Base-by-base conservation (phyloP, 129 eudicot genomes). In the Helichrysum umbraculigerum region DNA sequence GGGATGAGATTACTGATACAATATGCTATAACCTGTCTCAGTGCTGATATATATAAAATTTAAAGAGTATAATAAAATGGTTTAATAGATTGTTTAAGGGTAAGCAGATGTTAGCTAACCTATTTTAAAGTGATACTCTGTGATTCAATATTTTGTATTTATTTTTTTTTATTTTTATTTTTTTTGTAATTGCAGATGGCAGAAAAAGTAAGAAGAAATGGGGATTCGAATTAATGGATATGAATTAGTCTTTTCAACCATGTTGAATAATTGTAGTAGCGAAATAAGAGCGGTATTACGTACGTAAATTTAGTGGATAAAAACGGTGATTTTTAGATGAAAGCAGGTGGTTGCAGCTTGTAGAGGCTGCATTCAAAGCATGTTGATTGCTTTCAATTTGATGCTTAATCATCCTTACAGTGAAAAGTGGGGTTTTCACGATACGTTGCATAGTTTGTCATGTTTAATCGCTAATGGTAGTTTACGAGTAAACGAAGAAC, bases 341-440 rank as follows among this genome's bases (percentile, higher is more conserved):
- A 80, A 84, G 77, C 81, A 64, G 75, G 75, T 78, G 74, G 78
- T 85, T 87, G 98, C 98, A 88, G 98, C 98, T 90, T 80, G 70
- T 93, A 84, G 90, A 85, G 90, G 96, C 95, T 93, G 96, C 94
- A 72, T 37, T 81, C 78, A 83, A 42, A 90, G 97, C 88, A 93
- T 93, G 98, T 88, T 90, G 91, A 85, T 82, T 83, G 76, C 76
- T 67, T 78, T 82, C 78, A 62, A 64, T 61, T 85, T 79, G 79
- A 76, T 73, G 82, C 88, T 70, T 61, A 84, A 88, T 71, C 83
- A 78, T 65, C 81, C 83, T 66, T 65, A 82, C 80, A 77, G 83
- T 85, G 89, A 85, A 81, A 82, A 87, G 64, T 84, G 86, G 81
- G 76, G 75, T 75, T 78, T 84, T 70, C 74, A 74, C 78, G 77